Evolutionary conservation across 1,284 basidiomycete genomes (phyloP).

Genomic region (Cutaneotrichosporon sp.): DNA sequence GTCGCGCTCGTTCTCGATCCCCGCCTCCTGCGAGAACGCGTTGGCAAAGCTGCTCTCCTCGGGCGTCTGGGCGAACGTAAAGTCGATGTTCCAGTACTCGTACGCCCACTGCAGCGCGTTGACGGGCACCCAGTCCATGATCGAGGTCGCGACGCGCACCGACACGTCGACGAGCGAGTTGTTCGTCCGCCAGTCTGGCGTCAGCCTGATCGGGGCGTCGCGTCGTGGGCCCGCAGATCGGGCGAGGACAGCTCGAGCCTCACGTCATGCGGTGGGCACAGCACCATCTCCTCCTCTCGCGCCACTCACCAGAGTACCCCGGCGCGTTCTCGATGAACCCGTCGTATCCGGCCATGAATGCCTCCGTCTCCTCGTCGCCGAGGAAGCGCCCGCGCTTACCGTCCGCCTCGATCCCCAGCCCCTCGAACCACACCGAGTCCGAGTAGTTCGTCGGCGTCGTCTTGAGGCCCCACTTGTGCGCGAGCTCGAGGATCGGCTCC

Average conservation of each 20-base stretch:
- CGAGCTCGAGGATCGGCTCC: slow-evolving; percentile 56
- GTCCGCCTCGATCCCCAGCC: slow-evolving; percentile 18
- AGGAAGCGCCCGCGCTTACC: slow-evolving; percentile 17
- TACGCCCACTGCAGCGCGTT: slow-evolving; percentile 25
- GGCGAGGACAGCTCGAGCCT: no score
- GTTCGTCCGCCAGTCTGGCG: slow-evolving; percentile 24
- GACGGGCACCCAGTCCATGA: slow-evolving; percentile 31
- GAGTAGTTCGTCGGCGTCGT: slow-evolving; percentile 43
- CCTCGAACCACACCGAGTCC: slow-evolving; percentile 22
- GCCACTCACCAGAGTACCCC: slow-evolving; percentile 24
- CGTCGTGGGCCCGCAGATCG: no score
- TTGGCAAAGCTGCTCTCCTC: slow-evolving; percentile 27
- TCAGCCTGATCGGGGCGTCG: slow-evolving; percentile 4
- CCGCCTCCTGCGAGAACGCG: slow-evolving; percentile 30
- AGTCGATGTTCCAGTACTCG: slow-evolving; percentile 35
- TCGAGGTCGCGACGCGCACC: slow-evolving; percentile 27
- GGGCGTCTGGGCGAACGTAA: slow-evolving; percentile 27
- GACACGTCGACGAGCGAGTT: slow-evolving; percentile 28
- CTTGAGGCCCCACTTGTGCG: slow-evolving; percentile 61
- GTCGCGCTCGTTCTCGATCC: slow-evolving; percentile 22
- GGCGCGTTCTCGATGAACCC: slow-evolving; percentile 21
- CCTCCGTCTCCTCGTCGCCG: slow-evolving; percentile 11
- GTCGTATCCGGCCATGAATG: slow-evolving; percentile 20
- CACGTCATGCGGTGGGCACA: no score
- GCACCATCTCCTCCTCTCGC: not conserved